Evolutionary conservation across 345 rosid species (phyloP).

Genomic region (Kandelia obovata): DNA sequence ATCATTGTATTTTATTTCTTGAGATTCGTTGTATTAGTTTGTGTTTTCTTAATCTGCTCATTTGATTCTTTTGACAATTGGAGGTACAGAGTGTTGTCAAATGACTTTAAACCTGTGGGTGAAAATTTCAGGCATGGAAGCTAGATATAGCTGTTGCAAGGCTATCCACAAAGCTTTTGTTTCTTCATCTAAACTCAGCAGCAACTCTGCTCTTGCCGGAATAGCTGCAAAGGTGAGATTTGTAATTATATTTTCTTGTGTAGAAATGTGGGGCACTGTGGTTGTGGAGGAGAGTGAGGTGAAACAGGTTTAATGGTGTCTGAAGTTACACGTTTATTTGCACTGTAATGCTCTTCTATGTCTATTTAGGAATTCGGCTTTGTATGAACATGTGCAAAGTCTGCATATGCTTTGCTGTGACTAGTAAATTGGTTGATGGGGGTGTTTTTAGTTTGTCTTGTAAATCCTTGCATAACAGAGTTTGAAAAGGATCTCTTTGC

Average conservation of each 20-base stretch:
- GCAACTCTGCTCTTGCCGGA: conserved; percentile 51
- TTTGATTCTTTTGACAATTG: background rate
- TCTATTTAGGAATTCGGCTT: too few relatives aligned
- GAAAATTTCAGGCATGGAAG: conserved; percentile 67
- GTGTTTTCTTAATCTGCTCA: background rate
- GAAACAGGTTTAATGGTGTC: too few relatives aligned
- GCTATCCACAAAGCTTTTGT: conserved; percentile 57
- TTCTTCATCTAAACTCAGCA: conserved; percentile 43
- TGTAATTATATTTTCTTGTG: background rate
- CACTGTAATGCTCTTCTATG: too few relatives aligned
- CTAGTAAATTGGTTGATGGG: too few relatives aligned
- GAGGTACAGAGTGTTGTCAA: background rate
- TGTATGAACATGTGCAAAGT: too few relatives aligned
- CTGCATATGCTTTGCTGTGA: too few relatives aligned
- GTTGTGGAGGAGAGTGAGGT: too few relatives aligned
- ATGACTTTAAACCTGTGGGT: background rate
- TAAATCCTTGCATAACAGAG: background rate
- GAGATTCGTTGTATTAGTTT: background rate
- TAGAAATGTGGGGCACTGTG: too few relatives aligned
- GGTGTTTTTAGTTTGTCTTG: too few relatives aligned
- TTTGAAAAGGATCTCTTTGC: too few relatives aligned
- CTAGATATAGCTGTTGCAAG: conserved; percentile 72
- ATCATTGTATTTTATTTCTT: background rate
- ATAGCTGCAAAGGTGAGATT: conserved; percentile 58
- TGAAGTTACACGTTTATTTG: too few relatives aligned